Percentiles rank a stretch among this genome's conserved stretches.
phyloP scores from a whole-genome alignment of 139 green algal species.

The Astrephomene gubernaculifera region DNA sequence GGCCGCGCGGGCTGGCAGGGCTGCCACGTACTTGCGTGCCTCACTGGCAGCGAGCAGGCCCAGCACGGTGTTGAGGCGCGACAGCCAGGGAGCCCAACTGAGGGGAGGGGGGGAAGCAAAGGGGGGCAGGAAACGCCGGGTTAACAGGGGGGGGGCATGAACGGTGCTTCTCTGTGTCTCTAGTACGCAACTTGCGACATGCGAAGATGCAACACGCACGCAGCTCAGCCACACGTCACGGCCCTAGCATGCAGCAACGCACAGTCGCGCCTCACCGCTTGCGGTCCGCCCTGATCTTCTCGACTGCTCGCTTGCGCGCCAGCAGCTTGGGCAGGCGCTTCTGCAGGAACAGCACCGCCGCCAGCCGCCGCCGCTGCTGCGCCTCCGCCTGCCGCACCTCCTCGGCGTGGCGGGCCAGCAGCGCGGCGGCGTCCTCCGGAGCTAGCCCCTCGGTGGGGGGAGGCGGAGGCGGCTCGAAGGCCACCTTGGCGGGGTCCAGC shows the following conservation, averaged over 20 bases:
- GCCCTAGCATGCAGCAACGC: no score
- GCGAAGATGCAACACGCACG: no score
- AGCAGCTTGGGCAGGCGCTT: conserved; percentile 62
- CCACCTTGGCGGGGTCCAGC: not conserved
- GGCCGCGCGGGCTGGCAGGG: not conserved
- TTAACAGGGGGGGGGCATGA: no score
- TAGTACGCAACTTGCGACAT: no score
- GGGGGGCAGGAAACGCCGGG: no score
- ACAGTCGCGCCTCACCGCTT: not conserved
- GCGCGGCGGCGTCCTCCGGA: conserved; percentile 15
- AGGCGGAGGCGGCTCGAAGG: conserved; percentile 33
- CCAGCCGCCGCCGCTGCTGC: conserved; percentile 37
- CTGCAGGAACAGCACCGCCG: conserved; percentile 64
- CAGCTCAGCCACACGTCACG: no score
- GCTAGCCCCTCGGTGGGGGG: conserved; percentile 28
- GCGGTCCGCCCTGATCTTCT: conserved; percentile 1
- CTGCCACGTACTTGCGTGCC: not conserved
- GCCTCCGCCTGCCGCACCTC: conserved; percentile 5
- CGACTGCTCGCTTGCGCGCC: conserved; percentile 31
- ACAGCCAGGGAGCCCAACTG: conserved; percentile 61
- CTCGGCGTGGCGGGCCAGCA: not conserved
- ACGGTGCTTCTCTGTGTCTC: no score
- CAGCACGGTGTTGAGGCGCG: conserved; percentile 53
- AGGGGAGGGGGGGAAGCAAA: not conserved
- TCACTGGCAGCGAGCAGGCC: conserved; percentile 40